Conservation (phyloP, 2,329 filamentous ascomycete species). For the Trichoderma sp. region DNA sequence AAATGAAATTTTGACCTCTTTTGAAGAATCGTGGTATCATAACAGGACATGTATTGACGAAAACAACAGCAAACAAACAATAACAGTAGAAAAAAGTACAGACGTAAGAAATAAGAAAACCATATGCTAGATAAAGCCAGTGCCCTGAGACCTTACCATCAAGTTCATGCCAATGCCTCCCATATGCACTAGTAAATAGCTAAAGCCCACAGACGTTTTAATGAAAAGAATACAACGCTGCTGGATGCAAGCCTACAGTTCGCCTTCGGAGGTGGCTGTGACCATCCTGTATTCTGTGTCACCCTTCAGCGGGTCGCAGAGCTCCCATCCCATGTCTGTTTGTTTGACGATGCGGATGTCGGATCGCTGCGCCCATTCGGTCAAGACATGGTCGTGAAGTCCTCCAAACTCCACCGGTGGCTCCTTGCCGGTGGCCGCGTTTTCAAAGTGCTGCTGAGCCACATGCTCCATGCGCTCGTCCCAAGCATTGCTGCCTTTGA, state of each 20-base stretch:
- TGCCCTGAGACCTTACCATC: not conserved
- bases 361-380: constrained; percentile 42
- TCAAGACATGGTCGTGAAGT: constrained; percentile 42
- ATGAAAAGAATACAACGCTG: not conserved
- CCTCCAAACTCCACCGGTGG: constrained; percentile 43
- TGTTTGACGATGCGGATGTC: constrained; percentile 39
- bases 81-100: not conserved
- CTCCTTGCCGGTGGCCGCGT: constrained; percentile 36
- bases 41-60: not conserved
- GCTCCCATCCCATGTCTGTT: constrained; percentile 37
- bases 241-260: not conserved
- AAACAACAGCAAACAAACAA: not conserved
- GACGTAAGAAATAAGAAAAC: not conserved
- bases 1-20: not conserved
- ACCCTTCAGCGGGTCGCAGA: constrained; percentile 37
- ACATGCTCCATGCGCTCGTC: constrained; percentile 86
- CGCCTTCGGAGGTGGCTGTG: not conserved
- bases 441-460: constrained; percentile 70
- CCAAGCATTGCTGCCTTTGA: constrained; percentile 68
- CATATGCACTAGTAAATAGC: not conserved
- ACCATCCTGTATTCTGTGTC: constrained; percentile 22
- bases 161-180: not conserved
- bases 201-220: not conserved
- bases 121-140: not conserved
- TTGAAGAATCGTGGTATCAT: not conserved